Conservation (phyloP, 352 stramenopile species). For the Globisporangium spinosum region DNA sequence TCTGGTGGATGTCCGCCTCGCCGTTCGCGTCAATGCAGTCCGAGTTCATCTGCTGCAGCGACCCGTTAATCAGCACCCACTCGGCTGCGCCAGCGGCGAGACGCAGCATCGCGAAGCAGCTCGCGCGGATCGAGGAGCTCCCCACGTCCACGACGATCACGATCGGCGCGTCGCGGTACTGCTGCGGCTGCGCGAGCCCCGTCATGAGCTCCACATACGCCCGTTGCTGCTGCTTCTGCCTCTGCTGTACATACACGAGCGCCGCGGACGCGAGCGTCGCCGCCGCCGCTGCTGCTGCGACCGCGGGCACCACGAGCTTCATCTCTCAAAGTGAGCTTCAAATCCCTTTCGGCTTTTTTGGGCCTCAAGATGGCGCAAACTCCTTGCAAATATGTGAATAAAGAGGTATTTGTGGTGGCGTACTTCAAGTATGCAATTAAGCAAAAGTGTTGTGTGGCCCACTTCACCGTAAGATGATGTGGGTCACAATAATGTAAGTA, state of each 20-base stretch:
- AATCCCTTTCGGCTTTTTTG: neutral
- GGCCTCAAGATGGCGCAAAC: slow-evolving; percentile 1
- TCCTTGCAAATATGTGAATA: neutral
- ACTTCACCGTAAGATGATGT: neutral
- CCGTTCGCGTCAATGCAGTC: slow-evolving; percentile 48
- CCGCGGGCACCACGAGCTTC: slow-evolving; percentile 10
- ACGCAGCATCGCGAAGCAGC: slow-evolving; percentile 68
- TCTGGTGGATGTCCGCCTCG: slow-evolving; percentile 47
- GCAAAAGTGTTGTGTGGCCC: neutral
- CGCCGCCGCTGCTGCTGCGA: slow-evolving; percentile 1
- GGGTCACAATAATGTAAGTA: neutral
- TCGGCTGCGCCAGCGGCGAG: slow-evolving; percentile 19
- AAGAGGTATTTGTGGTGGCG: neutral
- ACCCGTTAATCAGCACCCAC: slow-evolving; percentile 63
- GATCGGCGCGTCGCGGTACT: slow-evolving; percentile 44
- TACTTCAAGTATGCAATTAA: neutral
- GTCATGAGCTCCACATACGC: slow-evolving; percentile 22
- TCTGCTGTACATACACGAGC: neutral
- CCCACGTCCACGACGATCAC: slow-evolving; percentile 89
- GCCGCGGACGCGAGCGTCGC: slow-evolving; percentile 6
- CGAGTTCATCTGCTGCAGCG: slow-evolving; percentile 58
- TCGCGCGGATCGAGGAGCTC: slow-evolving; percentile 91
- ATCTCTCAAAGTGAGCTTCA: neutral
- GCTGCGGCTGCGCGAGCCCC: slow-evolving; percentile 32
- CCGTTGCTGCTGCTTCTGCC: slow-evolving; percentile 18